These are phyloP conservation scores for Collybia sordida DNA, from an alignment of 768 basidiomycete genomes.

Conservation along the genomic window DNA sequence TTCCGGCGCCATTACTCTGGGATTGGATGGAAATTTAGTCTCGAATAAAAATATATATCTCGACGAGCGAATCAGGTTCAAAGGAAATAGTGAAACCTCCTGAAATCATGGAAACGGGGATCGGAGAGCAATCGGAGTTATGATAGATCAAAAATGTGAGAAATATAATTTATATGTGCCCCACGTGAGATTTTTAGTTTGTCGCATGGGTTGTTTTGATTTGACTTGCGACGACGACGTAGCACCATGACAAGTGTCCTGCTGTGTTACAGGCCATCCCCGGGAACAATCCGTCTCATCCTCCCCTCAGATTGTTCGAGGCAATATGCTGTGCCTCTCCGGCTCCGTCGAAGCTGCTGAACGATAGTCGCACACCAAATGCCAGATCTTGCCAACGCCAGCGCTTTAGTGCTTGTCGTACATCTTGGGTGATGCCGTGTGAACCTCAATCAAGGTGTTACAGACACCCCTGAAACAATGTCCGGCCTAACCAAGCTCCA, in stretches of 20 bases:
- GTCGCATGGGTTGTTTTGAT: not conserved
- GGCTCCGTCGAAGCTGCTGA: no score
- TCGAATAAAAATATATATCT: no score
- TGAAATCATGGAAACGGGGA: no score
- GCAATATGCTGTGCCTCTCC: no score
- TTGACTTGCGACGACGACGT: no score
- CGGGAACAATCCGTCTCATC: not conserved
- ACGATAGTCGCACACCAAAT: constrained; percentile 3
- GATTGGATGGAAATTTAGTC: no score
- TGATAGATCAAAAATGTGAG: not conserved
- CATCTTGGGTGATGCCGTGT: constrained; percentile 6
- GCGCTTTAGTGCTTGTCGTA: not conserved
- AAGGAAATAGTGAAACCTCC: no score
- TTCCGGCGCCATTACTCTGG: no score
- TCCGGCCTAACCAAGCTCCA: constrained; percentile 6
- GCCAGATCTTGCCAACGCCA: constrained; percentile 5
- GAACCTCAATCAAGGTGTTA: constrained; percentile 1
- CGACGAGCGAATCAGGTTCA: no score
- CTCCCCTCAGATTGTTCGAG: no score
- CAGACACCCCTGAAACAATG: constrained; percentile 7
- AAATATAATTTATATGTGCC: not conserved
- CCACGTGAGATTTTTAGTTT: not conserved
- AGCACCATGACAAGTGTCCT: no score
- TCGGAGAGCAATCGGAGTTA: not conserved
- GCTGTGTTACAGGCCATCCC: not conserved